These are phyloP conservation scores for Lachnellula hyalina DNA, from an alignment of 2,329 filamentous ascomycete species.

Conservation along the genomic window DNA sequence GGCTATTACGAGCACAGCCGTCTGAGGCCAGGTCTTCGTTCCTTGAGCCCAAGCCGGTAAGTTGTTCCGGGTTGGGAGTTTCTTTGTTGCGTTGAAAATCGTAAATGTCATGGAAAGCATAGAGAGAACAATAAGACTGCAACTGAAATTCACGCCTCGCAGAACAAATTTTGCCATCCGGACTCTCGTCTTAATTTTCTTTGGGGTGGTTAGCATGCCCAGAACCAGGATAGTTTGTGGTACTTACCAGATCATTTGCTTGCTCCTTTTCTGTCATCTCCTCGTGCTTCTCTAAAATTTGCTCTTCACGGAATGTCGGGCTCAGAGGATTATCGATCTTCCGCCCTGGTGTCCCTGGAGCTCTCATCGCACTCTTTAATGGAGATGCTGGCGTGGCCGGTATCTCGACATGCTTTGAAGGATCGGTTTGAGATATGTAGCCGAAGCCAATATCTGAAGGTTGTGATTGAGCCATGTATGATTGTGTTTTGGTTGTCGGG, in stretches of 20 bases:
- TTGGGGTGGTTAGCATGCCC: slow-evolving; percentile 35
- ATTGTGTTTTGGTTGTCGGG: slow-evolving; percentile 42
- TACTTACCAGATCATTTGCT: slow-evolving; percentile 76
- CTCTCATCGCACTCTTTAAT: slow-evolving; percentile 85
- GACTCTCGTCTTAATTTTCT: slow-evolving; percentile 92
- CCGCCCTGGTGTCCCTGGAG: slow-evolving; percentile 74
- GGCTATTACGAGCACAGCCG: slow-evolving; percentile 72
- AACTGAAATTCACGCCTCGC: slow-evolving; percentile 94
- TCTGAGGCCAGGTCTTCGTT: slow-evolving; percentile 85
- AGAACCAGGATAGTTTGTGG: not conserved
- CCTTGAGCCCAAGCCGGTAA: slow-evolving; percentile 78
- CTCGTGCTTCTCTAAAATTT: slow-evolving; percentile 80
- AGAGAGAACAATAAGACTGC: slow-evolving; percentile 86
- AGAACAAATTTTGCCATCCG: slow-evolving; percentile 91
- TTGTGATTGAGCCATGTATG: slow-evolving; percentile 58
- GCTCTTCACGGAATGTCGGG: slow-evolving; percentile 87
- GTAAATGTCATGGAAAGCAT: slow-evolving; percentile 84
- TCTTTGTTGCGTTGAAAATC: slow-evolving; percentile 86
- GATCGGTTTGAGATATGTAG: slow-evolving; percentile 64
- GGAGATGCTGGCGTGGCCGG: slow-evolving; percentile 69
- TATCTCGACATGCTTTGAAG: slow-evolving; percentile 51
- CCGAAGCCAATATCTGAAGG: slow-evolving; percentile 89
- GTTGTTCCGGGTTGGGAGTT: slow-evolving; percentile 68
- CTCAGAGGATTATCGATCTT: slow-evolving; percentile 73
- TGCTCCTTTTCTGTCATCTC: slow-evolving; percentile 78